Percentiles rank a stretch among this genome's conserved stretches.
These are phyloP conservation scores for Trichoderma gracile DNA, from an alignment of 2,329 filamentous ascomycete genomes.

Conservation along the genomic window DNA sequence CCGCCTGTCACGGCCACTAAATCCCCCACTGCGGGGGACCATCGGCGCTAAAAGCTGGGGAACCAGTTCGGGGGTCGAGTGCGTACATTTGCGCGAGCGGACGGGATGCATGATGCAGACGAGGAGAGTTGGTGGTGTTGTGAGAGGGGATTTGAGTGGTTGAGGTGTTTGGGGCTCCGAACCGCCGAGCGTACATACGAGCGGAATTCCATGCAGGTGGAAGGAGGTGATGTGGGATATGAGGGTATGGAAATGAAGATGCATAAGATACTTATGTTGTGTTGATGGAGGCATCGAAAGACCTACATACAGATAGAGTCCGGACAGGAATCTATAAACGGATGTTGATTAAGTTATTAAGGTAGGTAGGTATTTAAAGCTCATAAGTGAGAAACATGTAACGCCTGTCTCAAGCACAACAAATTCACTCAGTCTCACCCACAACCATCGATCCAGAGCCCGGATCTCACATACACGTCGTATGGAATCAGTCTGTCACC, in stretches of 20 bases:
- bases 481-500: not conserved
- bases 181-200: slow-evolving; percentile 24
- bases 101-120: not conserved
- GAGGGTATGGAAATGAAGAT: too few species aligned
- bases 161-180: slow-evolving; percentile 2
- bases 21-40: slow-evolving; percentile 23
- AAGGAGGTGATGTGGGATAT: not conserved
- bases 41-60: slow-evolving; percentile 29
- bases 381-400: too few species aligned
- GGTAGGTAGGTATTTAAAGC: too few species aligned
- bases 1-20: slow-evolving; percentile 11
- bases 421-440: too few species aligned
- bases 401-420: too few species aligned
- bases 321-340: too few species aligned
- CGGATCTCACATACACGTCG: too few species aligned
- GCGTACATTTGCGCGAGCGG: not conserved
- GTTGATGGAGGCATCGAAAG: too few species aligned
- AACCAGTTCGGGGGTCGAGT: not conserved
- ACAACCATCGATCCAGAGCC: too few species aligned
- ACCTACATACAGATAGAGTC: too few species aligned
- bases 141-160: not conserved
- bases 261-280: too few species aligned
- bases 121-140: not conserved
- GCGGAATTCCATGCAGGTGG: slow-evolving; percentile 1
- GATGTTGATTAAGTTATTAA: too few species aligned